Evolutionary conservation across 2,329 filamentous ascomycete species (phyloP).

Genomic region (Pseudogymnoascus destructans): DNA sequence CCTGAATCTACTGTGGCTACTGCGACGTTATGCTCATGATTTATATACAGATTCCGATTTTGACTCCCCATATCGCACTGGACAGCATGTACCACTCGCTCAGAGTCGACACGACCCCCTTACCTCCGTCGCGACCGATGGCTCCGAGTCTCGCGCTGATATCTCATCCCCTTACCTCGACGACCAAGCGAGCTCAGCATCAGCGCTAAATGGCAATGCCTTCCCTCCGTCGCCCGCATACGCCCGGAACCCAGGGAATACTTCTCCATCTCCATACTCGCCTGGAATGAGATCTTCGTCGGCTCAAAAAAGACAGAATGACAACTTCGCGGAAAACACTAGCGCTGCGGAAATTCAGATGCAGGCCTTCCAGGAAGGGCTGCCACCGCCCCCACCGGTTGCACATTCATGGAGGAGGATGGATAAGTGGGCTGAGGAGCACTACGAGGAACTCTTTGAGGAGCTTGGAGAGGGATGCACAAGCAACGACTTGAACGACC

Average conservation of each 20-base stretch:
- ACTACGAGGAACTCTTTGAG: conserved; percentile 89
- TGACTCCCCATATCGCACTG: conserved; percentile 86
- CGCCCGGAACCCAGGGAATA: conserved; percentile 38
- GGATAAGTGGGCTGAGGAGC: conserved; percentile 83
- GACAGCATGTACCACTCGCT: conserved; percentile 76
- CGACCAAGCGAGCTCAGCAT: conserved; percentile 44
- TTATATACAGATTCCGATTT: conserved; percentile 65
- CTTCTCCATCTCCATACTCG: conserved; percentile 64
- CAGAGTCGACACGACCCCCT: conserved; percentile 71
- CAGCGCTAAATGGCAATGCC: conserved; percentile 40
- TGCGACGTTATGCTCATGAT: conserved; percentile 32
- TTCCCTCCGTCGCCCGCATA: conserved; percentile 33
- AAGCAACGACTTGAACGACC: conserved; percentile 86
- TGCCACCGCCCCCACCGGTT: conserved; percentile 79
- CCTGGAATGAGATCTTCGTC: conserved; percentile 75
- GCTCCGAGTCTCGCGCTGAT: conserved; percentile 77
- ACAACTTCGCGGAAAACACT: conserved; percentile 53
- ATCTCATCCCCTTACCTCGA: conserved; percentile 68
- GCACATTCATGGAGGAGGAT: conserved; percentile 88
- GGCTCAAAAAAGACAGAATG: conserved; percentile 45
- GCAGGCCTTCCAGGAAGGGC: conserved; percentile 87
- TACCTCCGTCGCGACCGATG: conserved; percentile 74
- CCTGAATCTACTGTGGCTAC: conserved; percentile 32
- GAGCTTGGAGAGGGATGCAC: conserved; percentile 88
- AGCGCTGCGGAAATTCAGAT: conserved; percentile 80